Percentiles rank a stretch among this genome's conserved stretches.
These are phyloP conservation scores for Quercus suber DNA, from an alignment of 306 rosid species.

Conservation along the genomic window DNA sequence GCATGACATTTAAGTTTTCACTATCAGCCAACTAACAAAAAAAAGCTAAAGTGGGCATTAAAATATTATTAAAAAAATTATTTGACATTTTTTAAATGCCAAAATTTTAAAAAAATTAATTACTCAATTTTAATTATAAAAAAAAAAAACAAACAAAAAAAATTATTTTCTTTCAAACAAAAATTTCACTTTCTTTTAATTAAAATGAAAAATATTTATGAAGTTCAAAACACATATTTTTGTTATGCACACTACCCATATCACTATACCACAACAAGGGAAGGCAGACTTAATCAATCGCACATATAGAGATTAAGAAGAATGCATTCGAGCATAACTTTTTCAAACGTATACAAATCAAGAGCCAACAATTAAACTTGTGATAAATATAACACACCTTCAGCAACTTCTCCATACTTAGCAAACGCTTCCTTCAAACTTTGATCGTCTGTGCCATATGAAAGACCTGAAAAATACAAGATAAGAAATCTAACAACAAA, in stretches of 20 bases:
- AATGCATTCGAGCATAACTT: too few species aligned
- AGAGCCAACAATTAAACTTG: background rate
- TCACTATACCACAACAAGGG: background rate
- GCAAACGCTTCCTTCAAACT: constrained; percentile 64
- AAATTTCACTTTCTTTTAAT: too few species aligned
- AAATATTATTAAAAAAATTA: too few species aligned
- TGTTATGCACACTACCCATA: background rate
- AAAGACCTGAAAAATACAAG: constrained; percentile 49
- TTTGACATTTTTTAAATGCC: too few species aligned
- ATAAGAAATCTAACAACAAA: background rate
- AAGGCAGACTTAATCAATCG: background rate
- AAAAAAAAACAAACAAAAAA: background rate
- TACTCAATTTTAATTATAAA: too few species aligned
- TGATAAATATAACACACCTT: constrained; percentile 43
- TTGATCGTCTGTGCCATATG: constrained; percentile 64
- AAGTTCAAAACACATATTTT: background rate
- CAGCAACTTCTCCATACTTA: constrained; percentile 75
- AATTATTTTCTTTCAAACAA: too few species aligned
- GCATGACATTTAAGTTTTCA: too few species aligned
- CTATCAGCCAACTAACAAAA: too few species aligned
- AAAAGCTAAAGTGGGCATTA: too few species aligned
- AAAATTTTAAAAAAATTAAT: too few species aligned
- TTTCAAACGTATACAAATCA: too few species aligned
- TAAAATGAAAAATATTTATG: background rate
- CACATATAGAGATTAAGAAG: background rate